Evolutionary conservation across 495 filamentous ascomycete genomes (phyloP).

Genomic region (Trichoderma virens): DNA sequence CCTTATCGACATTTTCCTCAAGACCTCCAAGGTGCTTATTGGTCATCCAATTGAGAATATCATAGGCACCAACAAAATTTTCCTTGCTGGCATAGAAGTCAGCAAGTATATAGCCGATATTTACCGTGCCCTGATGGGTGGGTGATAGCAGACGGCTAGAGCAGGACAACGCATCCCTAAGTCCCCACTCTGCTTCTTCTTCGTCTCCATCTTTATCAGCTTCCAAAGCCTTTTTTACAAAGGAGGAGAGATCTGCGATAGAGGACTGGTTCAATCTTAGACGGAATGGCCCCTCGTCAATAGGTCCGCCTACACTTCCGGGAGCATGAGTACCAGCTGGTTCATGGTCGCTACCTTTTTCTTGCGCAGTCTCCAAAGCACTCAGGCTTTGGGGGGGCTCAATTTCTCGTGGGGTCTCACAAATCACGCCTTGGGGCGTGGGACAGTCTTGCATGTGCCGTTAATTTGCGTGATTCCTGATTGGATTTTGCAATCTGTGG

Average conservation of each 20-base stretch:
- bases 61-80: neutral
- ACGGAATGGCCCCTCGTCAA: neutral
- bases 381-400: neutral
- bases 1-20: neutral
- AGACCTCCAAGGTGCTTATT: neutral
- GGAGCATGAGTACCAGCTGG: neutral
- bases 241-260: neutral
- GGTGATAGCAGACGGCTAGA: neutral
- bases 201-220: neutral
- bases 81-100: neutral
- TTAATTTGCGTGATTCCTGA: neutral
- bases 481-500: neutral
- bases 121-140: neutral
- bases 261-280: neutral
- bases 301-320: neutral
- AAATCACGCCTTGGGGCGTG: neutral
- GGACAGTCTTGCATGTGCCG: neutral
- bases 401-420: neutral
- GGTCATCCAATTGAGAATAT: neutral
- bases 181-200: neutral
- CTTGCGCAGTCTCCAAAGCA: neutral
- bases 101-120: neutral
- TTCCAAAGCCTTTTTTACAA: neutral
- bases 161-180: neutral
- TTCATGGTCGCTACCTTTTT: neutral